Evolutionary conservation across 441 rosid genomes (phyloP).

Genomic region (Capsella rubella): DNA sequence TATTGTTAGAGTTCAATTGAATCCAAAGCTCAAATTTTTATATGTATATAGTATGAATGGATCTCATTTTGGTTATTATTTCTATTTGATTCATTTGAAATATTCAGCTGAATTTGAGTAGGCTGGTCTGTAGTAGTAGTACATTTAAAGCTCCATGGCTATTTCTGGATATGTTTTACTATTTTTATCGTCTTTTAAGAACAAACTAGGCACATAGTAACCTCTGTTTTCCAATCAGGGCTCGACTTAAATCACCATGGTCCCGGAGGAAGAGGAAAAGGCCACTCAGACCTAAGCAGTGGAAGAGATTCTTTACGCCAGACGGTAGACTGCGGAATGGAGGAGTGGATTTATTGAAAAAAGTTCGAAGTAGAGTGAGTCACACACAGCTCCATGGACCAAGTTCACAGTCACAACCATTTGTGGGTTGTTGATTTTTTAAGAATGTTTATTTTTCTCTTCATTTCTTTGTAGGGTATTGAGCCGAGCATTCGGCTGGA

Average conservation of each 20-base stretch:
- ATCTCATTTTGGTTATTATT: neutral
- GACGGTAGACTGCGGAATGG: constrained; percentile 86
- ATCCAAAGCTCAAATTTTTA: neutral
- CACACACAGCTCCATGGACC: constrained; percentile 20
- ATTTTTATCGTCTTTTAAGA: neutral
- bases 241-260: constrained; percentile 91
- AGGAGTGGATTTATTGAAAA: constrained; percentile 81
- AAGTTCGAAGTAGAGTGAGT: constrained; percentile 93
- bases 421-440: constrained; percentile 8
- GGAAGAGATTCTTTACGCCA: constrained; percentile 70
- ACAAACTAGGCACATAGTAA: constrained; percentile 21
- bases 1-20: neutral
- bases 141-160: constrained; percentile 9
- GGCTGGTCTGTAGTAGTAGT: neutral
- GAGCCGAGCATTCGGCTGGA: constrained; percentile 87
- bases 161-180: neutral
- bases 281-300: constrained; percentile 72
- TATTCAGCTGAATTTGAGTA: neutral
- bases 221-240: constrained; percentile 48
- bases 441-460: constrained; percentile 30
- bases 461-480: constrained; percentile 65
- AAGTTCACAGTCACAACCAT: constrained; percentile 9
- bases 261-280: constrained; percentile 77
- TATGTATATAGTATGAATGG: no score
- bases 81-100: neutral